Conservation (phyloP, 495 filamentous ascomycete genomes). For the Pyronema domesticum region DNA sequence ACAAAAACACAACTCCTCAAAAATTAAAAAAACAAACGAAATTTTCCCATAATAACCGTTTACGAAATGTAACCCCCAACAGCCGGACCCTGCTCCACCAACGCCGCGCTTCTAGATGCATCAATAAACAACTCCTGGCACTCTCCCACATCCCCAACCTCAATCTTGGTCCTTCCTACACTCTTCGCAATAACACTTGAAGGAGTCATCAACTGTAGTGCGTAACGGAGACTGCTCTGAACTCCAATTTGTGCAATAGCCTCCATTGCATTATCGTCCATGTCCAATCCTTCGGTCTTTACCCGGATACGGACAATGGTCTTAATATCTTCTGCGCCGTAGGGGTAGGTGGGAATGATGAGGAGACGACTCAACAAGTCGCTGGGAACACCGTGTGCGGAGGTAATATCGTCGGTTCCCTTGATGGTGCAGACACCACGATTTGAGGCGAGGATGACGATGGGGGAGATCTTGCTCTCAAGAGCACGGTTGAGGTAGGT, state of each 20-base stretch:
- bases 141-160: constrained; percentile 68
- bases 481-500: constrained; percentile 94
- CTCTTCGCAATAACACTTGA: constrained; percentile 54
- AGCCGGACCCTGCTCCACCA: not conserved
- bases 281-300: constrained; percentile 86
- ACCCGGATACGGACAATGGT: constrained; percentile 80
- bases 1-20: too few species aligned
- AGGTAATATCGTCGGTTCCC: constrained; percentile 68
- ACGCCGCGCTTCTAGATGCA: constrained; percentile 56
- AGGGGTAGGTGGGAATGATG: constrained; percentile 90
- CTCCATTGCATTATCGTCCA: constrained; percentile 72
- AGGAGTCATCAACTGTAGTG: constrained; percentile 88
- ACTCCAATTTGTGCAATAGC: constrained; percentile 88
- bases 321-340: constrained; percentile 65
- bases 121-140: constrained; percentile 83
- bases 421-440: constrained; percentile 79
- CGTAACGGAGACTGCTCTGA: constrained; percentile 81
- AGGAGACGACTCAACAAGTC: constrained; percentile 93
- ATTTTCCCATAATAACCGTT: not conserved
- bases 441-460: constrained; percentile 99
- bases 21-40: too few species aligned
- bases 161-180: constrained; percentile 49
- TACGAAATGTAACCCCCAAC: constrained; percentile 4
- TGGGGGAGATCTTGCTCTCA: constrained; percentile 81
- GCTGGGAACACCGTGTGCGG: constrained; percentile 80